phyloP scores from a whole-genome alignment of 2,329 filamentous ascomycete species.

The Fusarium stilboides region DNA sequence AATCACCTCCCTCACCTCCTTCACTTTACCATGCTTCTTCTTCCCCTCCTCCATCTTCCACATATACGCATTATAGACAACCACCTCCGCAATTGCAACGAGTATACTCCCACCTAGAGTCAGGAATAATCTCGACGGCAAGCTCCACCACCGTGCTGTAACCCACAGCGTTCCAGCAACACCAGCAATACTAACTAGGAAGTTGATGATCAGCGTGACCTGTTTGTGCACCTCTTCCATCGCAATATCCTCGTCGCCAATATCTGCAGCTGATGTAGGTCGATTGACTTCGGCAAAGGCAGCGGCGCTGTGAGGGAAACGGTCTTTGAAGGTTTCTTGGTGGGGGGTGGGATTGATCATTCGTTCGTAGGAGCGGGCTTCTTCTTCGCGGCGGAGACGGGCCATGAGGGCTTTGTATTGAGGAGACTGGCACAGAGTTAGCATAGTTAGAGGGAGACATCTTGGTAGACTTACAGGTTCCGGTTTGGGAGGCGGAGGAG shows the following conservation, averaged over 20 bases:
- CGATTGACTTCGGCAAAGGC: conserved; percentile 70
- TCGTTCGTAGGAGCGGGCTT: conserved; percentile 84
- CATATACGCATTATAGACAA: conserved; percentile 82
- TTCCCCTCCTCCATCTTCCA: conserved; percentile 80
- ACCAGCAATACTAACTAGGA: conserved; percentile 87
- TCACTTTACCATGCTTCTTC: conserved; percentile 70
- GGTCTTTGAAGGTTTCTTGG: conserved; percentile 72
- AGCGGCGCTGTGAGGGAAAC: conserved; percentile 69
- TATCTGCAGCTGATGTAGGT: conserved; percentile 61
- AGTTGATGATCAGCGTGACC: conserved; percentile 88
- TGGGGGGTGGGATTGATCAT: conserved; percentile 76
- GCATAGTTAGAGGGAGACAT: background rate
- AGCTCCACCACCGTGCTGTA: conserved; percentile 81
- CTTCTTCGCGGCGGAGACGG: conserved; percentile 84
- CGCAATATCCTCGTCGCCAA: conserved; percentile 75
- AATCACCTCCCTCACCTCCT: conserved; percentile 78
- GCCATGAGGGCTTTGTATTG: conserved; percentile 93
- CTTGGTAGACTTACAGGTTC: conserved; percentile 75
- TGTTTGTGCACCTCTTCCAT: conserved; percentile 85
- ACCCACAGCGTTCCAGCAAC: conserved; percentile 85
- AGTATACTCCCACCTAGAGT: conserved; percentile 78
- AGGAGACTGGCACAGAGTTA: conserved; percentile 68
- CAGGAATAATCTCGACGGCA: conserved; percentile 77
- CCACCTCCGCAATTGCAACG: conserved; percentile 83
- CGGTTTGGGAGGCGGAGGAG: conserved; percentile 85